Conservation (phyloP, 2,329 filamentous ascomycete species). For the Blastomyces percursus region DNA sequence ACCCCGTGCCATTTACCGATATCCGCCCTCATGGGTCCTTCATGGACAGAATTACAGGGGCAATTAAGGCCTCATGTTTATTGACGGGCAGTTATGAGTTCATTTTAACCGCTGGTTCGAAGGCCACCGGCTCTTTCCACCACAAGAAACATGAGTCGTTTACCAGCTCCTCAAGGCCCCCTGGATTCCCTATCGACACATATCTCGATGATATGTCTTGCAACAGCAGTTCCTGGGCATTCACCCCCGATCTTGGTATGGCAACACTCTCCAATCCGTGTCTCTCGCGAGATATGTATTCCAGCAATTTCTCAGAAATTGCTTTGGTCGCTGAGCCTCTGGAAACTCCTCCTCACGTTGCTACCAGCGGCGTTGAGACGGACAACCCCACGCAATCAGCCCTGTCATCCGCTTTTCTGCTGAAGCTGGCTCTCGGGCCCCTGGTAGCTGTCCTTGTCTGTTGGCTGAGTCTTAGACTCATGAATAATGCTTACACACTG, state of each 20-base stretch:
- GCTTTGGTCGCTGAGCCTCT: background rate
- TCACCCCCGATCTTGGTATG: background rate
- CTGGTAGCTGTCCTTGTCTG: slow-evolving; percentile 9
- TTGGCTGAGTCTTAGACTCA: slow-evolving; percentile 9
- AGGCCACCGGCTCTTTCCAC: slow-evolving; percentile 6
- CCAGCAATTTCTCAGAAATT: background rate
- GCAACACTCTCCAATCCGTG: background rate
- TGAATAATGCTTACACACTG: slow-evolving; percentile 13
- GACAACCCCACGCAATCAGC: background rate
- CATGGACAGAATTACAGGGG: slow-evolving; percentile 12
- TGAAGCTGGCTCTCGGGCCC: slow-evolving; percentile 2
- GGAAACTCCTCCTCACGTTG: background rate
- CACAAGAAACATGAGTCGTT: background rate
- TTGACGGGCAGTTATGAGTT: slow-evolving; percentile 15
- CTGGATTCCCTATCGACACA: background rate
- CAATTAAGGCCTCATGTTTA: slow-evolving; percentile 12
- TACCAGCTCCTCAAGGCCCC: background rate
- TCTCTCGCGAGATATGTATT: background rate
- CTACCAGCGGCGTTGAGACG: background rate
- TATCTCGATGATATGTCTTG: background rate
- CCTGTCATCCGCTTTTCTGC: background rate
- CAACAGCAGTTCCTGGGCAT: background rate
- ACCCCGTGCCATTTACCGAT: slow-evolving; percentile 16
- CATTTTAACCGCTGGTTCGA: slow-evolving; percentile 7
- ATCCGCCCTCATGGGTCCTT: slow-evolving; percentile 16